Base-by-base conservation (phyloP, 2,329 filamentous ascomycete genomes). In the Plectosphaerella plurivora region DNA sequence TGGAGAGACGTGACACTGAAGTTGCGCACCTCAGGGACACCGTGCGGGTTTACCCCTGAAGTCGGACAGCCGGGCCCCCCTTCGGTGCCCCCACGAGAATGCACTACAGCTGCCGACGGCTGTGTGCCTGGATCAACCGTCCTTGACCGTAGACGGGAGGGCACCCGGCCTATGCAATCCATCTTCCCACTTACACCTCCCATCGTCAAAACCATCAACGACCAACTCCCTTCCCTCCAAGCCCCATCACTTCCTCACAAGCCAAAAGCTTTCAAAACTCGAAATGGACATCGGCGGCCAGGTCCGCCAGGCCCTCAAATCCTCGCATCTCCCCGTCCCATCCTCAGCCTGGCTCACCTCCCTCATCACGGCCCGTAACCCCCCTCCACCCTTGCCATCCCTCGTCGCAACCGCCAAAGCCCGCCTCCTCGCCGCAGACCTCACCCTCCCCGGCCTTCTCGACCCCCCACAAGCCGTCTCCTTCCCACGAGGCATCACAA, bases 351-450 rank as follows among this genome's bases (percentile, higher is more conserved):
- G 88, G 82, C 78, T 94, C 25, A 74, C 76, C 53, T 72, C 71
- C 52, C 83, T 93, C 64, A 65, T 88, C 53, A 69, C 79, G 10
- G 74, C 78, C 15, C 79, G 68, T 69, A 79, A 59, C 65, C 79
- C 73, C 45, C 74, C 76, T 15, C 84, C 82, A 1, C 86, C 89
- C 1, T 69, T 91, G 1, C 81, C 84, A 25, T 87, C 88, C 4
- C 77, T 96, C 18, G 76, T 88, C 52, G 89, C 91, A 55, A 94
- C 91, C 3, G 88, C 88, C 37, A 84, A 88, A 58, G 87, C 91
- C 60, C 90, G 91, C 51, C 75, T 97, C 11, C 81, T 97, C 5
- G 81, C 86, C 28, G 82, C 86, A 37, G 89, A 97, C 71, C 81
- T 97, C 57, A 86, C 87, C 2, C 72, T 75, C 3, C 79, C 86